A percentile compares a stretch with the other conserved stretches of the same genome.
These are phyloP conservation scores for Heimioporus sp. DNA, from an alignment of 768 basidiomycete genomes.

Conservation along the genomic window DNA sequence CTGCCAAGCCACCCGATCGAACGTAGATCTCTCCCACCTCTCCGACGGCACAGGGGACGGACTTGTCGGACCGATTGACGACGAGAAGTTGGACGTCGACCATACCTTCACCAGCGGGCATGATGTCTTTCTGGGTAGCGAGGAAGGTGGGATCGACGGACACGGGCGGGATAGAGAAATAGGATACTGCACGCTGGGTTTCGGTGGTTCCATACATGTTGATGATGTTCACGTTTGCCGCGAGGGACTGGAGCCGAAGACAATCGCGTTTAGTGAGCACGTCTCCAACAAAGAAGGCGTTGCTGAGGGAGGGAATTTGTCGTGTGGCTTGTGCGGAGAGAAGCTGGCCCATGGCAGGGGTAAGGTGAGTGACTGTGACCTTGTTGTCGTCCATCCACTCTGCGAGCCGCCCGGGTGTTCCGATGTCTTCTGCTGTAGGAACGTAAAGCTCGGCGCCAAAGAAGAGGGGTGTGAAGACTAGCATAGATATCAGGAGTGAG, in stretches of 20 bases:
- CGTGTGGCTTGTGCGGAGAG: conserved; percentile 82
- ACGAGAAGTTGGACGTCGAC: conserved; percentile 95
- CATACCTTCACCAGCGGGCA: conserved; percentile 98
- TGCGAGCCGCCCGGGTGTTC: conserved; percentile 92
- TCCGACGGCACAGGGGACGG: conserved; percentile 86
- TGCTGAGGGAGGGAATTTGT: conserved; percentile 81
- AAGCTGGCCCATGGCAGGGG: conserved; percentile 98
- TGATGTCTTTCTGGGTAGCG: conserved; percentile 92
- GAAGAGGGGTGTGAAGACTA: conserved; percentile 98
- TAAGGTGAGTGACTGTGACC: conserved; percentile 95
- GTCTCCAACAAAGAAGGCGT: conserved; percentile 99
- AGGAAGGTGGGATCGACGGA: conserved; percentile 86
- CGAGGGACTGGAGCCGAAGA: conserved; percentile 88
- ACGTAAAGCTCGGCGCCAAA: conserved; percentile 95
- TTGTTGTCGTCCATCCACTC: conserved; percentile 96
- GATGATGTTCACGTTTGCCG: conserved; percentile 88
- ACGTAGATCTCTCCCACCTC: conserved; percentile 99
- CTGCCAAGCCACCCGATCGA: conserved; percentile 91
- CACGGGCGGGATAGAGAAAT: conserved; percentile 88
- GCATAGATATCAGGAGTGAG: conserved; percentile 4
- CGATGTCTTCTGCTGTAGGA: conserved; percentile 95
- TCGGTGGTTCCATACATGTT: conserved; percentile 99
- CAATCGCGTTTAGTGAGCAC: conserved; percentile 98
- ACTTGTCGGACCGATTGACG: conserved; percentile 86
- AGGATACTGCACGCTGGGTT: conserved; percentile 97